Percentiles rank a stretch among this genome's conserved stretches.
phyloP scores from a whole-genome alignment of 2,329 filamentous ascomycete genomes.

The Ceratocystis variospora region DNA sequence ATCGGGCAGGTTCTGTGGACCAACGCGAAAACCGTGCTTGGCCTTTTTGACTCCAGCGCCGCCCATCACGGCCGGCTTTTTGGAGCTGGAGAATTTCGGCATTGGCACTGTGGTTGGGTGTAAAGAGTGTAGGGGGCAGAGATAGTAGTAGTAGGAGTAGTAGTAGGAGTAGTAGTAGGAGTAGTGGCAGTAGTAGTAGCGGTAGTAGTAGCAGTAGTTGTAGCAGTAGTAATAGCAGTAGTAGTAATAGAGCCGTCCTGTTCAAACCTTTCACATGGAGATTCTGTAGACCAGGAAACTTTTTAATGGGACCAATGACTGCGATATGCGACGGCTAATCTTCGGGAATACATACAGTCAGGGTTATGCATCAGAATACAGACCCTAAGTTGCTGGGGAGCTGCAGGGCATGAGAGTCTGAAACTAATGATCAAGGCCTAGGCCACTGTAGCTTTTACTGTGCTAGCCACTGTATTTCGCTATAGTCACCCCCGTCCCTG shows the following conservation, averaged over 20 bases:
- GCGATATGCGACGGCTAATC: neutral
- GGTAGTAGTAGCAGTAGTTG: no score
- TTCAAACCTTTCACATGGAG: neutral
- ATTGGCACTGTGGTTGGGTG: neutral
- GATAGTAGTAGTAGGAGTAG: no score
- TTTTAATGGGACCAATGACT: constrained; percentile 6
- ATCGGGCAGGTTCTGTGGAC: constrained; percentile 80
- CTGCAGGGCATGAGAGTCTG: neutral
- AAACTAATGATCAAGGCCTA: neutral
- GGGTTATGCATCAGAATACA: neutral
- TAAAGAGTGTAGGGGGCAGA: no score
- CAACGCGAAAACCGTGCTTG: constrained; percentile 40
- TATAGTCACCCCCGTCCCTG: neutral
- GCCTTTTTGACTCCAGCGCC: constrained; percentile 12
- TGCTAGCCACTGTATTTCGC: neutral
- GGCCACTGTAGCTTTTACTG: neutral
- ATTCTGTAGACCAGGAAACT: constrained; percentile 6
- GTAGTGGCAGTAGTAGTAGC: no score
- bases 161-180: no score
- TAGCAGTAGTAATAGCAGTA: no score
- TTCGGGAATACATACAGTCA: neutral
- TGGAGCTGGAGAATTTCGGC: neutral
- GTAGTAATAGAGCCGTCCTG: no score
- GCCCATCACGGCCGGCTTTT: constrained; percentile 5
- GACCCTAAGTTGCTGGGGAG: neutral